Conservation (phyloP, 306 rosid genomes). For the Quercus wislizeni region DNA sequence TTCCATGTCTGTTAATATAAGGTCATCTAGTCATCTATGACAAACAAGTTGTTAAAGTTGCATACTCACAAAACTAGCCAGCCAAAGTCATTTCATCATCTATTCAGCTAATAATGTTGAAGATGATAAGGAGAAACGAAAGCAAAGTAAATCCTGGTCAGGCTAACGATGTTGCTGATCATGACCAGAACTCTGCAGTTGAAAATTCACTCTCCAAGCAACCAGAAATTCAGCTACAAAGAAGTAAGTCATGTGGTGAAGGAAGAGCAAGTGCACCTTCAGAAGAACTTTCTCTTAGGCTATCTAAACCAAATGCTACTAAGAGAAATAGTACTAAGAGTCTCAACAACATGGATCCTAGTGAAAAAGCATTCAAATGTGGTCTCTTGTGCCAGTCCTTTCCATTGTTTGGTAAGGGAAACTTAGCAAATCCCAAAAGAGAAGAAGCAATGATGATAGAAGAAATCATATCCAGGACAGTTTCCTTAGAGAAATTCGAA, state of each 20-base stretch:
- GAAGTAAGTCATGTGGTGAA: constrained; percentile 73
- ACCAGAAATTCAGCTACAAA: constrained; percentile 34
- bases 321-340: constrained; percentile 15
- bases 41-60: constrained; percentile 55
- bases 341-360: constrained; percentile 14
- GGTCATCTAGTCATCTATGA: constrained; percentile 13
- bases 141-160: constrained; percentile 29
- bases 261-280: constrained; percentile 40
- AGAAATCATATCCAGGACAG: constrained; percentile 58
- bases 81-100: constrained; percentile 40
- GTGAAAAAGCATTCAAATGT: constrained; percentile 51
- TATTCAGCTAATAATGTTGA: constrained; percentile 17
- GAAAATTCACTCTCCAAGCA: constrained; percentile 5
- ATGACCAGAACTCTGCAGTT: constrained; percentile 19
- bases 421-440: constrained; percentile 37
- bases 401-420: constrained; percentile 57
- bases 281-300: constrained; percentile 56
- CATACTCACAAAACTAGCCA: constrained; percentile 56
- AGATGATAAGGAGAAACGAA: constrained; percentile 40
- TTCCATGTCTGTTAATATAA: background rate
- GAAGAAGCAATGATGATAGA: constrained; percentile 17
- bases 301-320: constrained; percentile 29
- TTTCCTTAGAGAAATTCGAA: constrained; percentile 82
- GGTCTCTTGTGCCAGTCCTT: constrained; percentile 62
- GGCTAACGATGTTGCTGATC: constrained; percentile 3